A percentile compares a stretch with the other conserved stretches of the same genome.
phyloP scores from a whole-genome alignment of 2,329 filamentous ascomycete species.

The Colletotrichum sp. region DNA sequence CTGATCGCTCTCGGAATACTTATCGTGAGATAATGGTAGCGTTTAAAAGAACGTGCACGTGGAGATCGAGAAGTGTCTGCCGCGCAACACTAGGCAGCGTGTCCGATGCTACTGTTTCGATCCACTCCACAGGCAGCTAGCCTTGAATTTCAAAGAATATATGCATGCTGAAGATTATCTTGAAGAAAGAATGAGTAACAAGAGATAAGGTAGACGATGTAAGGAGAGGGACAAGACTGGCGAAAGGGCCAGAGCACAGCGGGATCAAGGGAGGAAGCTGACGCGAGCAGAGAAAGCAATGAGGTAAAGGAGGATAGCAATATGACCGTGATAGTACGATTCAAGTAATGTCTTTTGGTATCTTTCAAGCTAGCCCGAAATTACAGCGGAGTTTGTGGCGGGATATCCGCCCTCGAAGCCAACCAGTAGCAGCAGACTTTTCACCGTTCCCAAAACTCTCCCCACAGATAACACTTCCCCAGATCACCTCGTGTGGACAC shows the following conservation, averaged over 20 bases:
- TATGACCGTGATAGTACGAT: background rate
- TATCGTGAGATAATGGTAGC: background rate
- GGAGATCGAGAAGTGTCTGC: background rate
- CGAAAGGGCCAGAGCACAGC: background rate
- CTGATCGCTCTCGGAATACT: fast-evolving
- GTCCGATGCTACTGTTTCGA: background rate
- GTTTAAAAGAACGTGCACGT: fast-evolving
- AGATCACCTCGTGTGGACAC: background rate
- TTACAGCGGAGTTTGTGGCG: background rate
- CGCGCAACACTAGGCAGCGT: background rate
- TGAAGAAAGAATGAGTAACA: fast-evolving
- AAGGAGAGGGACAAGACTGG: background rate
- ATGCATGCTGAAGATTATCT: background rate
- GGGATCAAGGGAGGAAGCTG: too few relatives aligned
- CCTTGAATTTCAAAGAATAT: fast-evolving
- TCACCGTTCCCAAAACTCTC: background rate
- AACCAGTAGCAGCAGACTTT: background rate
- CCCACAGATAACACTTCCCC: background rate
- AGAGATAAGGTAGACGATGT: background rate
- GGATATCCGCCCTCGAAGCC: background rate
- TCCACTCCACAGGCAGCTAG: background rate
- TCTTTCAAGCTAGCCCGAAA: background rate
- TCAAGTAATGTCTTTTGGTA: too few relatives aligned
- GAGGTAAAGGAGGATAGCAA: background rate
- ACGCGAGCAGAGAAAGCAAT: background rate